Conservation (phyloP, 2,329 filamentous ascomycete species). For the Ascomycota sp. region DNA sequence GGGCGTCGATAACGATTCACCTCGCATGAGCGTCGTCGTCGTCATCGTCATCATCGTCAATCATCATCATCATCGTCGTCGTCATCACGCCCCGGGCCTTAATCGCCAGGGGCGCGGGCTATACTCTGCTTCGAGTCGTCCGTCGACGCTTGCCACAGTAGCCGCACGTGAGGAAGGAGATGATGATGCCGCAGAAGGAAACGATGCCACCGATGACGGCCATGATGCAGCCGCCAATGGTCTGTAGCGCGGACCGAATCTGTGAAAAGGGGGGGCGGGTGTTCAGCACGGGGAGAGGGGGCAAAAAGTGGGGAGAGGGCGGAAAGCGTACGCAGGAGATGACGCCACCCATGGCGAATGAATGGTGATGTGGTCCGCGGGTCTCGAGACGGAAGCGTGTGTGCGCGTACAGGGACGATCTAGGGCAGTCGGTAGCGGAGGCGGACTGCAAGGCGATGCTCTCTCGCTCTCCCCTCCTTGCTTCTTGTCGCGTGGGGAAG, state of each 20-base stretch:
- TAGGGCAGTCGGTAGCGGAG: no score
- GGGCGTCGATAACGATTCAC: no score
- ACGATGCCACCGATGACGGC: conserved; percentile 49
- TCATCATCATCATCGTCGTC: no score
- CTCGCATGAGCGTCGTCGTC: no score
- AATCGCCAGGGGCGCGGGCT: no score
- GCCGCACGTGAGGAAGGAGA: conserved; percentile 42
- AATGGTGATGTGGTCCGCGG: conserved; percentile 25
- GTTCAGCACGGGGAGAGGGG: neutral
- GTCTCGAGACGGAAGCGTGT: no score
- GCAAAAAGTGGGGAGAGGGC: neutral
- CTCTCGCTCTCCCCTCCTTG: no score
- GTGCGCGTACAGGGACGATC: no score
- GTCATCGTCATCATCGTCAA: neutral
- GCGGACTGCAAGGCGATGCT: no score
- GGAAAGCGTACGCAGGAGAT: conserved; percentile 53
- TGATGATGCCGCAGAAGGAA: conserved; percentile 42
- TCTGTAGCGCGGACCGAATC: conserved; percentile 37
- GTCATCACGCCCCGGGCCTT: neutral
- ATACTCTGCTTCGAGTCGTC: conserved; percentile 6
- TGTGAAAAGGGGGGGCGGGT: conserved; percentile 10
- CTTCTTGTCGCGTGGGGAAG: no score
- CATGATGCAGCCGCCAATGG: conserved; percentile 48
- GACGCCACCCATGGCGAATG: conserved; percentile 71
- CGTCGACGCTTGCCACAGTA: conserved; percentile 10